Percentiles rank a stretch among this genome's conserved stretches.
phyloP scores from a whole-genome alignment of 257 asterid genomes.

The Salvia miltiorrhiza region DNA sequence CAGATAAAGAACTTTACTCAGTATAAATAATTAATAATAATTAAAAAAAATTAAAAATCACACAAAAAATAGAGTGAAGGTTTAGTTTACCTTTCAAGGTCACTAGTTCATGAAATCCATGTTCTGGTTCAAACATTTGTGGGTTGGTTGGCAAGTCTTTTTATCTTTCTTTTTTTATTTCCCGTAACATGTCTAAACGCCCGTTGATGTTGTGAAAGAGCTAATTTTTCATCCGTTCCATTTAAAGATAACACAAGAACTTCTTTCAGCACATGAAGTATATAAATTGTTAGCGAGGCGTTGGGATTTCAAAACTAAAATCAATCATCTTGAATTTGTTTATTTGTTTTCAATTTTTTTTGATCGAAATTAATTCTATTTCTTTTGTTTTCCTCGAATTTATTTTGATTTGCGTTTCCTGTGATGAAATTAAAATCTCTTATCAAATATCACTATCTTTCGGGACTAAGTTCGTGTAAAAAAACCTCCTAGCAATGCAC shows the following conservation, averaged over 20 bases:
- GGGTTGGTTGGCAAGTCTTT: neutral
- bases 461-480: too few species aligned
- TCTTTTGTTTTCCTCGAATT: too few species aligned
- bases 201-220: neutral
- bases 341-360: too few species aligned
- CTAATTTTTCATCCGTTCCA: neutral
- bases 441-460: too few species aligned
- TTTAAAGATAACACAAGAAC: neutral
- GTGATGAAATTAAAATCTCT: too few species aligned
- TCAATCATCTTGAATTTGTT: neutral
- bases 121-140: neutral
- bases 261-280: neutral
- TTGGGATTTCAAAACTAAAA: neutral
- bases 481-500: too few species aligned
- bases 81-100: slow-evolving; percentile 8
- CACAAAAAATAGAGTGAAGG: too few species aligned
- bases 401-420: too few species aligned
- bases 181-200: neutral
- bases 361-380: too few species aligned
- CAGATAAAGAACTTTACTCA: neutral
- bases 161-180: neutral
- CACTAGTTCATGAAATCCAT: neutral
- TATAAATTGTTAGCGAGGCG: neutral
- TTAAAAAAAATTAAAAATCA: too few species aligned
- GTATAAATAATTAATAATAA: too few species aligned